These are phyloP conservation scores for Hymenoscyphus salicellus DNA, from an alignment of 2,329 filamentous ascomycete species.

Conservation along the genomic window DNA sequence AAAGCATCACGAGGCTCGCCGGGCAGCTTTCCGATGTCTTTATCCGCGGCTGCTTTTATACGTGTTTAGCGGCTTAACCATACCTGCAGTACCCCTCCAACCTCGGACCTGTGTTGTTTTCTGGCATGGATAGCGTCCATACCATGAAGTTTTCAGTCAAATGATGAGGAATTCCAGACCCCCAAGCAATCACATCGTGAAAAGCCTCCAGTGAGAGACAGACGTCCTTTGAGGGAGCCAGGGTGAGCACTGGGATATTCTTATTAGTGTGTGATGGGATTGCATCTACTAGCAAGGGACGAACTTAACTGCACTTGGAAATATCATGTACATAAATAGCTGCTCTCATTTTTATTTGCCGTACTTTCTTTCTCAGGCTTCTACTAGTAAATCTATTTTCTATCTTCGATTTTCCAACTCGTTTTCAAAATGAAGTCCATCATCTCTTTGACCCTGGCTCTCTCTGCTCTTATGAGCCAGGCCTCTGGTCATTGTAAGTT, in stretches of 20 bases:
- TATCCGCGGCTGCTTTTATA: not conserved
- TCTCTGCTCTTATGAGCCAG: slow-evolving; percentile 16
- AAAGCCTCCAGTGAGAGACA: not conserved
- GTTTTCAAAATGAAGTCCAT: slow-evolving; percentile 19
- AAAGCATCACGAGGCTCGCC: not conserved
- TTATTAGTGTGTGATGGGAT: not conserved
- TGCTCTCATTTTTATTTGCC: not conserved
- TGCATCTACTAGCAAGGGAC: not conserved
- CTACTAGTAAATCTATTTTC: not conserved
- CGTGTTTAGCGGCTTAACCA: not conserved
- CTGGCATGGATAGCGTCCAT: not conserved
- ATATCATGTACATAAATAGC: not conserved
- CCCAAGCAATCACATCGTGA: not conserved
- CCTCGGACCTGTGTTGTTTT: not conserved
- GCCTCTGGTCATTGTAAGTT: slow-evolving; percentile 21
- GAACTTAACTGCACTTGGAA: not conserved
- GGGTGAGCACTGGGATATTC: not conserved
- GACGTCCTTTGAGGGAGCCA: not conserved
- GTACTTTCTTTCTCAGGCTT: not conserved
- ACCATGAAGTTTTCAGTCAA: not conserved
- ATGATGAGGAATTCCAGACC: not conserved
- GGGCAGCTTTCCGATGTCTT: slow-evolving; percentile 1
- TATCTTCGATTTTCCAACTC: not conserved
- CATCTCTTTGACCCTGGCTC: slow-evolving; percentile 9
- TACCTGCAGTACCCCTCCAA: not conserved